Conservation (phyloP, 192 early-diverging fungal genomes). For the Rhizophlyctis rosea region DNA sequence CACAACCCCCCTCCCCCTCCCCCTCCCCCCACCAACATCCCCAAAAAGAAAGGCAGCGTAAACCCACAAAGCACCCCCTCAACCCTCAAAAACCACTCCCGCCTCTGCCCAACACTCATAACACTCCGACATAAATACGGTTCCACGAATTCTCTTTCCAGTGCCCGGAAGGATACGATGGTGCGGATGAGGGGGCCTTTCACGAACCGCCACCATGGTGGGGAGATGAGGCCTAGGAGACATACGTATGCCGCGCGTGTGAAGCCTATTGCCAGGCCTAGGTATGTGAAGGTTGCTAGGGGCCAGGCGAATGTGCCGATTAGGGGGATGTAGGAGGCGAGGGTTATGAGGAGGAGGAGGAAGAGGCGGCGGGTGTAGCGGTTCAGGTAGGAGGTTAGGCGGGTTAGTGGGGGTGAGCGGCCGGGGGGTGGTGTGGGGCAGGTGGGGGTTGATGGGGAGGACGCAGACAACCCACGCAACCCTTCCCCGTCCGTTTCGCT, state of each 20-base stretch:
- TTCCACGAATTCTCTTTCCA: conserved; percentile 39
- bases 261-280: conserved; percentile 25
- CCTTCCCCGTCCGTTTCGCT: background rate
- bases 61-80: conserved; percentile 36
- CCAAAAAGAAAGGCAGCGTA: conserved; percentile 23
- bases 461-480: background rate
- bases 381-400: conserved; percentile 23
- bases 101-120: conserved; percentile 25
- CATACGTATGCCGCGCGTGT: conserved; percentile 15
- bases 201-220: conserved; percentile 34
- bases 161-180: conserved; percentile 24
- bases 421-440: background rate
- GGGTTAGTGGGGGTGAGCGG: conserved; percentile 1
- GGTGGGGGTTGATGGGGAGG: background rate
- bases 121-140: conserved; percentile 37
- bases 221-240: conserved; percentile 15
- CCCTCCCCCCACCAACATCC: background rate
- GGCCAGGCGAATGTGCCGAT: conserved; percentile 34
- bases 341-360: conserved; percentile 18
- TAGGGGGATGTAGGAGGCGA: conserved; percentile 20
- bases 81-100: conserved; percentile 28
- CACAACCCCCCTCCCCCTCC: too few species aligned
- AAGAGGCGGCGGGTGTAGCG: conserved; percentile 28
- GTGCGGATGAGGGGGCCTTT: conserved; percentile 26
- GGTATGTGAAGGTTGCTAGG: conserved; percentile 30